These are phyloP conservation scores for Xerocomellus chrysenteron DNA, from an alignment of 768 basidiomycete genomes.

Conservation along the genomic window DNA sequence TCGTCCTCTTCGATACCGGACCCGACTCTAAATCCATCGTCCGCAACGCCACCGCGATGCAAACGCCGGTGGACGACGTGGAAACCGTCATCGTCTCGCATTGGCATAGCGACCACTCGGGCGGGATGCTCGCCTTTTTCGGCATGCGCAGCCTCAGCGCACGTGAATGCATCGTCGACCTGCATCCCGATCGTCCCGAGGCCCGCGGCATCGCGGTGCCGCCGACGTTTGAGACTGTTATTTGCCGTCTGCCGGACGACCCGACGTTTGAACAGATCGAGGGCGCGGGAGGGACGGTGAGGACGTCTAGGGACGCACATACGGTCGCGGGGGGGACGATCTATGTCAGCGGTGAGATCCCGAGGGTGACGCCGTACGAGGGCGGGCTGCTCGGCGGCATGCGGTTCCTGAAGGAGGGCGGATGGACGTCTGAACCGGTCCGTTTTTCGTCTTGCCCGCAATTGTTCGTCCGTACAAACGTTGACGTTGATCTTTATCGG, in stretches of 20 bases:
- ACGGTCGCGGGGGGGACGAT: conserved; percentile 59
- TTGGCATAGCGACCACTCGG: conserved; percentile 79
- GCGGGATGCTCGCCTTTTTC: conserved; percentile 69
- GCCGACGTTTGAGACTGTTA: conserved; percentile 53
- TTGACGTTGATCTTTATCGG: background rate
- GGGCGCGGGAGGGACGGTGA: conserved; percentile 51
- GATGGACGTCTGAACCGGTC: conserved; percentile 60
- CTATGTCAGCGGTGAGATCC: conserved; percentile 82
- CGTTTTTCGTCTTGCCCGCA: background rate
- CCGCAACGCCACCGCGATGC: conserved; percentile 67
- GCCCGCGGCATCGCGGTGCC: conserved; percentile 74
- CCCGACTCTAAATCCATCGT: conserved; percentile 74
- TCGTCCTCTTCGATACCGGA: conserved; percentile 82
- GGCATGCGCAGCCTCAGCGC: conserved; percentile 37
- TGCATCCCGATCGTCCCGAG: conserved; percentile 74
- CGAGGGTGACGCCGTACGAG: conserved; percentile 68
- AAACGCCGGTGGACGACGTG: conserved; percentile 51
- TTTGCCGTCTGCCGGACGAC: conserved; percentile 62
- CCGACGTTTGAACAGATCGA: conserved; percentile 70
- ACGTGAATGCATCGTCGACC: conserved; percentile 54
- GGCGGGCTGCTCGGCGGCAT: conserved; percentile 64
- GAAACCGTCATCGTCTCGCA: conserved; percentile 70
- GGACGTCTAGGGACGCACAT: conserved; percentile 61
- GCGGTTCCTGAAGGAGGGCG: conserved; percentile 49
- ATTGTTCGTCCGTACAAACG: too few relatives aligned